phyloP scores from a whole-genome alignment of 1,139 yeast genomes.

The Hansenula lynferdii region DNA sequence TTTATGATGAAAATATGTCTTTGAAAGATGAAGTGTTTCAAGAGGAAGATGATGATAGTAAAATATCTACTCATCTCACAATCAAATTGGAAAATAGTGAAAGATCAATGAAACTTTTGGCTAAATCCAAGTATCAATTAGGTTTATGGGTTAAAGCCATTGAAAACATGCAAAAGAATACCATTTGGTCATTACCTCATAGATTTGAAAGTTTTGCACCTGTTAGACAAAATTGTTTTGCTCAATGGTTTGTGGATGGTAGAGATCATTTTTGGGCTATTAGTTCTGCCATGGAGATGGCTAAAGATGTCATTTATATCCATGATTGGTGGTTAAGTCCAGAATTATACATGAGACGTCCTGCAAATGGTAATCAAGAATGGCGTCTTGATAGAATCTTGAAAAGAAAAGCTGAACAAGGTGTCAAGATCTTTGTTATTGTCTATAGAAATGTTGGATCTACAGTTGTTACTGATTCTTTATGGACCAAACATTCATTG shows the following conservation, averaged over 20 bases:
- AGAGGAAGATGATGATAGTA: constrained; percentile 14
- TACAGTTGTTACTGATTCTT: constrained; percentile 89
- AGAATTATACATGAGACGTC: constrained; percentile 86
- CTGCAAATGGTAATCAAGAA: constrained; percentile 92
- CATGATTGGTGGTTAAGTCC: constrained; percentile 99
- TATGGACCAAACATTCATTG: constrained; percentile 91
- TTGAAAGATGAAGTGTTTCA: constrained; percentile 20
- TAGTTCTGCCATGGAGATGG: constrained; percentile 88
- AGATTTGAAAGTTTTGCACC: constrained; percentile 95
- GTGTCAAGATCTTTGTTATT: constrained; percentile 89
- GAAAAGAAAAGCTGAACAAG: constrained; percentile 88
- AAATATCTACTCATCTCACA: constrained; percentile 39
- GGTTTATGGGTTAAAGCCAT: constrained; percentile 76
- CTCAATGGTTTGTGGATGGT: constrained; percentile 97
- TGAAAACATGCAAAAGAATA: constrained; percentile 58
- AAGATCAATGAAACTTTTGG: constrained; percentile 68
- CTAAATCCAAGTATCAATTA: constrained; percentile 67
- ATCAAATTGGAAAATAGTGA: constrained; percentile 78
- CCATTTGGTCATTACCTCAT: constrained; percentile 68
- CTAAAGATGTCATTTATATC: constrained; percentile 87
- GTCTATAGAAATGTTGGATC: constrained; percentile 94
- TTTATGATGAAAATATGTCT: constrained; percentile 25
- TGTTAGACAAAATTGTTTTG: constrained; percentile 73
- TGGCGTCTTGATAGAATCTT: constrained; percentile 88
- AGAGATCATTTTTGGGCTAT: constrained; percentile 97